These are phyloP conservation scores for Talaromyces albobiverticillius DNA, from an alignment of 2,329 filamentous ascomycete genomes.

Conservation along the genomic window DNA sequence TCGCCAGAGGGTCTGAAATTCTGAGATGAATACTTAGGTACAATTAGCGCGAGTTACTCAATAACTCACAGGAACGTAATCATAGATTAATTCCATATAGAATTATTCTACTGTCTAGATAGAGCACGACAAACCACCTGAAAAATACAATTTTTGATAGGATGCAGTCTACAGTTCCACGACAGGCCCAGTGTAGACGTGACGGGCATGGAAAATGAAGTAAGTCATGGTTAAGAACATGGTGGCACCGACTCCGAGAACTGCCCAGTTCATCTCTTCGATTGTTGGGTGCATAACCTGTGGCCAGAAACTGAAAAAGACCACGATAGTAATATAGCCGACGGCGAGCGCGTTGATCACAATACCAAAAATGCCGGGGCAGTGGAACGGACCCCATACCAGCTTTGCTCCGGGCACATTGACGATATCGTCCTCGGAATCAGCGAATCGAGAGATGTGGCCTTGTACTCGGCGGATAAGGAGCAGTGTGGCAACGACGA, in stretches of 20 bases:
- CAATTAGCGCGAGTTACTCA: too few relatives aligned
- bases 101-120: too few relatives aligned
- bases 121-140: too few relatives aligned
- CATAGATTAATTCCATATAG: too few relatives aligned
- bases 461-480: conserved; percentile 39
- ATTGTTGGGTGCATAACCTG: conserved; percentile 31
- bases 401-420: conserved; percentile 27
- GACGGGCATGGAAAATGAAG: conserved; percentile 33
- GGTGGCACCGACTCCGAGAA: conserved; percentile 42
- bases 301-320: conserved; percentile 53
- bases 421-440: conserved; percentile 19
- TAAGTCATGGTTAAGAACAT: conserved; percentile 42
- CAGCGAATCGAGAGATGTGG: conserved; percentile 13
- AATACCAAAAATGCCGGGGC: conserved; percentile 35
- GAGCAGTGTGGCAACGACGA: conserved; percentile 43
- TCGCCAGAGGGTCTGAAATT: too few relatives aligned
- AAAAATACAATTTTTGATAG: not conserved
- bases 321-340: conserved; percentile 45
- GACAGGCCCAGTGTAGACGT: conserved; percentile 32
- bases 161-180: conserved; percentile 18
- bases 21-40: too few relatives aligned
- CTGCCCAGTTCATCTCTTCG: conserved; percentile 47
- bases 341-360: conserved; percentile 44
- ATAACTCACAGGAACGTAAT: too few relatives aligned
- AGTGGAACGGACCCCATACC: conserved; percentile 30